Base-by-base conservation (phyloP, 129 eudicot genomes). In the Erigeron canadensis region DNA sequence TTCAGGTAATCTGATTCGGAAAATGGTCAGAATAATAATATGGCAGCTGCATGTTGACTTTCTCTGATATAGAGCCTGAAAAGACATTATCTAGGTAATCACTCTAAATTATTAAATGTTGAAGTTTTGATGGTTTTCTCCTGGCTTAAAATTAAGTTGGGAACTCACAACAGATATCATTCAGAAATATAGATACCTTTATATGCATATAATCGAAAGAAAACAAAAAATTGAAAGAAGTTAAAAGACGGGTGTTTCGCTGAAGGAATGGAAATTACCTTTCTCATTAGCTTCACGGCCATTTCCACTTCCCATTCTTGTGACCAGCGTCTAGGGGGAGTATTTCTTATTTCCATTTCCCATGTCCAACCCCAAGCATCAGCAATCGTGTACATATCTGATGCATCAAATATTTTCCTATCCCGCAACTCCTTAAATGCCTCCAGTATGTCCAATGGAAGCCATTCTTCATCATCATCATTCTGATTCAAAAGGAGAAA, bases 291-390 rank as follows among this genome's bases (percentile, higher is more conserved):
- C 82, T 94, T 94, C 48, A 87, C 74, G 5, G 95, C 98, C 81
- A 94, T 75, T 75, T 94, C 98, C 53, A 94, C 98, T 81, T 94
- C 98, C 98, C 98, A 89, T 77, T 94, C 92, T 75, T 89, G 98
- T 18, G 96, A 89, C 98, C 98, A 94, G 53, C 90, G 86, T 66
- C 76, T 77, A 56, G 96, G 98, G 67, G 84, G 83, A 51, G 77
- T 89, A 68, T 89, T 87, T 81, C 89, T 84, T 50, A 85, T 43
- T 21, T 94, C 98, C 83, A 73, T 84, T 53, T 94, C 98, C 98
- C 98, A 94, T 56, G 92, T 89, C 98, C 98, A 94, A 38, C 98
- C 95, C 98, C 98, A 94, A 60, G 86, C 98, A 79, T 94, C 98
- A 40, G 96, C 92, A 73, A 94, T 75, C 22, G 98, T 94, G 68